Conservation (phyloP, 1,139 yeast genomes). For the Saccharomycopsis phalli region DNA sequence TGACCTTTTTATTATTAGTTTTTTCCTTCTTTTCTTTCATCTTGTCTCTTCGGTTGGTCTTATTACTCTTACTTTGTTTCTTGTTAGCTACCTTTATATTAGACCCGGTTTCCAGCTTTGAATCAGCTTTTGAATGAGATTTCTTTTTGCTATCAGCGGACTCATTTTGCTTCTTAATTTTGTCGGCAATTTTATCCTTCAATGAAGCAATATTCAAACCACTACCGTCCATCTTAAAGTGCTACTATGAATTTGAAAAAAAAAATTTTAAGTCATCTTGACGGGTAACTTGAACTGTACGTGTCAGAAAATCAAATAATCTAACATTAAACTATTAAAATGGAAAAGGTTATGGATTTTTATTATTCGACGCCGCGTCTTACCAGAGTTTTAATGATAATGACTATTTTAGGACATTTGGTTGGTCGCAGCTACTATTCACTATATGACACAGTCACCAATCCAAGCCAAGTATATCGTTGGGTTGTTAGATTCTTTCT, state of each 20-base stretch:
- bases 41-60: constrained; percentile 24
- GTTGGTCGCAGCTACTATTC: too few species aligned
- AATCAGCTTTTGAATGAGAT: constrained; percentile 23
- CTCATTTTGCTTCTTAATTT: constrained; percentile 9
- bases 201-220: constrained; percentile 13
- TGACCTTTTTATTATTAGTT: constrained; percentile 20
- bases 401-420: too few species aligned
- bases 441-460: too few species aligned
- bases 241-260: background rate
- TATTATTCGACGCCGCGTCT: constrained; percentile 8
- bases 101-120: constrained; percentile 23
- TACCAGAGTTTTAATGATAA: constrained; percentile 4
- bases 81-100: constrained; percentile 10
- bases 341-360: background rate
- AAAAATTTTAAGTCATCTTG: constrained; percentile 1
- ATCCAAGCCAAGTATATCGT: constrained; percentile 15
- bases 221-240: background rate
- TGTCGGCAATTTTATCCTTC: constrained; percentile 16
- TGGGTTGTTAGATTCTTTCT: constrained; percentile 6
- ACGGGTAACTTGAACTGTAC: too few species aligned
- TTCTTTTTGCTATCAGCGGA: constrained; percentile 4
- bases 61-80: constrained; percentile 17
- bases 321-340: too few species aligned
- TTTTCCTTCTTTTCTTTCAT: constrained; percentile 24
- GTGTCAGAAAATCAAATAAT: too few species aligned